Evolutionary conservation across 345 rosid genomes (phyloP), one percentile per base, ranked within the genome.

Genomic region (thale cress (Arabidopsis thaliana)): DNA sequence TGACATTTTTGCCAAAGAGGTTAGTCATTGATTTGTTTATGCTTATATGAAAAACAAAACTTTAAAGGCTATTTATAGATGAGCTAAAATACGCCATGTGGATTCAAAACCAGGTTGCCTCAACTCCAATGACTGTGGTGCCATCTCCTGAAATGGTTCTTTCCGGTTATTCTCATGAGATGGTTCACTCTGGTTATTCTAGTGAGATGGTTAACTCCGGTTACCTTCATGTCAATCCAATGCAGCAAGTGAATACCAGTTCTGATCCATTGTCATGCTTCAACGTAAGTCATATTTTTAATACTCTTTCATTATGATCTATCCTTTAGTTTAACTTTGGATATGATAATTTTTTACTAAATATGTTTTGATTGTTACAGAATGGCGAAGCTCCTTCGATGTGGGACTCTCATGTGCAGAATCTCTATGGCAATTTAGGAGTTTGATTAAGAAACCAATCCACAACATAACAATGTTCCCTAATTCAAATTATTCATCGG

Each of bases 1-100:
- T 84, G 94, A 89, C 68, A 83, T 90, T 42, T 90, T 87, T 14
- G 78, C 88, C 2, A 90, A 89, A 85, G 96, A 90, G 82, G 99
- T 92, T 80, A 85, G 91, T 76, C 61, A 62, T 64, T 58, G 28
- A 7, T 68, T 6, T 38, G 4, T 68, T 24, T 44, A 20, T 36
- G 10, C 34, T 14, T 30, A 23, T 3, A 10, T 6, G 2, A 22
- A 48, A 6, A n/a, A 4, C 8, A 60, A 9, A 5, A 40, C 5
- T 42, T 34, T 33, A 3, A 42, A 42, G 3, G 48, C n/a, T 3
- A 22, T 59, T n/a, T 51, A 41, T 51, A 41, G 55, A 52, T 76
- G 25, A 40, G 49, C 69, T 76, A 68, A 69, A 36, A 14, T 23
- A 2, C 5, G n/a, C 7, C 20, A 37, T 63, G n/a, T 77, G 34